Evolutionary conservation across 2,329 filamentous ascomycete species (phyloP), one percentile per base, ranked within the genome.

Genomic region (Beauveria medogensis): DNA sequence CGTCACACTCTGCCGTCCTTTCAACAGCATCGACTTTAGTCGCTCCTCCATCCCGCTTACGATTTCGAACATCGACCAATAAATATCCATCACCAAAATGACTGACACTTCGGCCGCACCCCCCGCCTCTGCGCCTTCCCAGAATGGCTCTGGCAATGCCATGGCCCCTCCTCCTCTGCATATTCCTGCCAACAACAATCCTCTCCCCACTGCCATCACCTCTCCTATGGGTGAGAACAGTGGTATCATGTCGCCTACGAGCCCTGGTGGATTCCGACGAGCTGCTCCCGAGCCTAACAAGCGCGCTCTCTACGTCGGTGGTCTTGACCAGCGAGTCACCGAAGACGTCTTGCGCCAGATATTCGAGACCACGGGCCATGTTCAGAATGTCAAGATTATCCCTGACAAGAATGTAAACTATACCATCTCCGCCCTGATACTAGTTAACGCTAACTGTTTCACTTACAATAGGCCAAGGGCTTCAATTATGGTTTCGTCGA

Each of bases 401-500:
- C 94, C 94, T 57, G 94, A 99, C 82, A 99, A 99, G 83, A 99
- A 97, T 77, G 92, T 96, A 79, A 84, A 41, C 24, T 14, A 24
- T 22, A 7, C 28, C 18, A 4, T 51, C 48, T 16, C 16, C 47
- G 18, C 12, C 4, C 52, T 59, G 26, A 18, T 37, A 37, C 28
- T 55, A 40, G 22, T 40, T n/a, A 14, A 37, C n/a, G 22, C 46
- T 26, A 41, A 61, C 41, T 59, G 68, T 76, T 30, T 47, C 14
- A 48, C 72, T 73, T 81, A 67, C 77, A 37, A 37, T 14, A 96
- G 85, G 89, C 88, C 68, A 96, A 97, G 82, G 94, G 94, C 53
- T 95, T 91, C 81, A 99, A 99, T 81, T 99, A 99, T 77, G 94
- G 94, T 26, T 99, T 99, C 72, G 90, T 99, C 66, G 94, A 99